Evolutionary conservation across 2,329 filamentous ascomycete genomes (phyloP).

Genomic region (Diplodia mutila): DNA sequence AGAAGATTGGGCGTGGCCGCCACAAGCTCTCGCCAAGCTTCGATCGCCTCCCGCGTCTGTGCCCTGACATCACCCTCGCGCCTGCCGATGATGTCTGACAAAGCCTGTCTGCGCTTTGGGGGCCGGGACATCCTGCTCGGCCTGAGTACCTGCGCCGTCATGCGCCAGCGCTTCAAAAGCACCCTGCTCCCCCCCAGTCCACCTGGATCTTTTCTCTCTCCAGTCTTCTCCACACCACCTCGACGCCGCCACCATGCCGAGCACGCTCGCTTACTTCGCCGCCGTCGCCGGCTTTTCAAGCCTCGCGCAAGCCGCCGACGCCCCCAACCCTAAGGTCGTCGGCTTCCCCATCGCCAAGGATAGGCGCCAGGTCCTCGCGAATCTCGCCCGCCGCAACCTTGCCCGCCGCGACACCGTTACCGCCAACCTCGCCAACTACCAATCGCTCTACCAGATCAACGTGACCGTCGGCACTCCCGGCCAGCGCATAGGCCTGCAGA

Average conservation of each 20-base stretch:
- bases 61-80: not conserved
- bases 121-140: not conserved
- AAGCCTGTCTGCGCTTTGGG: not conserved
- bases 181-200: not conserved
- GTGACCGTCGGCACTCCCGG: slow-evolving; percentile 27
- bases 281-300: slow-evolving; percentile 1
- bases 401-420: slow-evolving; percentile 18
- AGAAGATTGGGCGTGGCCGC: not conserved
- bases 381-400: slow-evolving; percentile 7
- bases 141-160: not conserved
- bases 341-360: slow-evolving; percentile 20
- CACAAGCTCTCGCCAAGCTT: not conserved
- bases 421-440: slow-evolving; percentile 2
- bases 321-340: slow-evolving; percentile 10
- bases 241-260: slow-evolving; percentile 1
- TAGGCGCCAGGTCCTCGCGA: not conserved
- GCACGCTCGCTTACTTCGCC: not conserved
- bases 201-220: not conserved
- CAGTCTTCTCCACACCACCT: not conserved
- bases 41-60: not conserved
- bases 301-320: slow-evolving; percentile 6
- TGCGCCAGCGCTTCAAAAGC: not conserved
- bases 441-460: slow-evolving; percentile 24
- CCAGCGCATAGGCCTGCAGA: slow-evolving; percentile 13
- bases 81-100: not conserved